These are phyloP conservation scores for Calonectria leucothoes DNA, from an alignment of 2,329 filamentous ascomycete species.

Conservation along the genomic window DNA sequence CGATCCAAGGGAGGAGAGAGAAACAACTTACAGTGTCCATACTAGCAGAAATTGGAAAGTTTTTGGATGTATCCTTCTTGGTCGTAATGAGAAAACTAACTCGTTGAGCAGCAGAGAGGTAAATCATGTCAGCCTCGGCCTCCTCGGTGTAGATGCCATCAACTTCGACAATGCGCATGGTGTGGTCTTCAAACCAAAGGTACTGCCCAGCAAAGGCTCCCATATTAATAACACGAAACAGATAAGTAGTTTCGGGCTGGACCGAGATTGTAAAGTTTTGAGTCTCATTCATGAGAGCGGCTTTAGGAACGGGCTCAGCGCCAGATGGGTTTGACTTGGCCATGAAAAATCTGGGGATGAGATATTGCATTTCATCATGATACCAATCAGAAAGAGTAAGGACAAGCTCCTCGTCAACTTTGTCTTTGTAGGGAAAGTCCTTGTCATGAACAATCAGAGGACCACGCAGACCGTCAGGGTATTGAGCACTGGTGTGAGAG, in stretches of 20 bases:
- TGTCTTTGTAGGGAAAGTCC: constrained; percentile 64
- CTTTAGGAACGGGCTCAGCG: constrained; percentile 74
- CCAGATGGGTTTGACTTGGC: constrained; percentile 66
- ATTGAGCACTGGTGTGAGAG: constrained; percentile 74
- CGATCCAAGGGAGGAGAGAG: neutral
- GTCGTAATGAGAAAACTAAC: constrained; percentile 72
- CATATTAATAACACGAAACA: constrained; percentile 79
- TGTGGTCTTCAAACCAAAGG: constrained; percentile 75
- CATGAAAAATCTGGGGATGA: constrained; percentile 65
- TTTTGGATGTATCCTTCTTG: constrained; percentile 68
- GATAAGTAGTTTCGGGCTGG: constrained; percentile 76
- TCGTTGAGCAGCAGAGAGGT: constrained; percentile 76
- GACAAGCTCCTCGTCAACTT: constrained; percentile 72
- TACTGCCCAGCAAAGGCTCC: constrained; percentile 78
- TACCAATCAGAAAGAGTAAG: constrained; percentile 79
- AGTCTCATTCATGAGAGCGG: constrained; percentile 78
- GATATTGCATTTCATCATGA: constrained; percentile 65
- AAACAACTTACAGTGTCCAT: constrained; percentile 73
- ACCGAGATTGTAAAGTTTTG: constrained; percentile 69
- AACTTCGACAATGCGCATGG: constrained; percentile 77
- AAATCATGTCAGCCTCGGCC: constrained; percentile 70
- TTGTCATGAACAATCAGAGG: constrained; percentile 74
- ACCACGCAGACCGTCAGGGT: constrained; percentile 76
- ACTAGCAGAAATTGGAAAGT: constrained; percentile 75
- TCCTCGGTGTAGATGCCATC: constrained; percentile 77